Evolutionary conservation across 1,139 yeast genomes (phyloP), one percentile per base, ranked within the genome.

Genomic region (Hyphopichia pseudoburtonii): DNA sequence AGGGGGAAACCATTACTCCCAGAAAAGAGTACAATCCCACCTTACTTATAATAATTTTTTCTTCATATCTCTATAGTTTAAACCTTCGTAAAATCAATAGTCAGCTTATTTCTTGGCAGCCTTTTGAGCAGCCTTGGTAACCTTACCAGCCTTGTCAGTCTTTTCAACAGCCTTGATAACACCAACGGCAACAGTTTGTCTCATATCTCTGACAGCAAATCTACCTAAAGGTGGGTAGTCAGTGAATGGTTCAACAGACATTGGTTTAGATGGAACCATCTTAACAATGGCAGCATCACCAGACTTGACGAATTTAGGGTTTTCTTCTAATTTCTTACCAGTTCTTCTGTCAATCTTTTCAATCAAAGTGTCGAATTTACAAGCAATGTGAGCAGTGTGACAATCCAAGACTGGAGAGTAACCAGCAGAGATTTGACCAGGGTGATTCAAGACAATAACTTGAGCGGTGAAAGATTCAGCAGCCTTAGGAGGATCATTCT

Each of bases 101-200:
- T 41, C 38, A 52, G 64, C 60, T 85, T 90, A 90, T 83, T 90
- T 88, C 89, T 89, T 90, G 70, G 85, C 84, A 76, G 97, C 97
- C 89, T 92, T 92, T 67, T 76, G 82, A 73, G 97, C 97, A 76
- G 98, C 95, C 90, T 92, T 92, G 92, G 98, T 92, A 64, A 92
- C 96, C 92, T 92, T 92, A 80, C 95, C 95, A 65, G 88, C 87
- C 77, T 80, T 82, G 78, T 84, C 94, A 55, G 94, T 68, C 87
- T 92, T 92, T 70, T 82, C 96, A 65, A 92, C 97, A 60, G 94
- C 77, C 87, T 90, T 90, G 92, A 90, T 88, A 71, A 90, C 97
- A 88, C 97, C 97, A 72, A 90, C 97, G 70, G 97, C 97, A 64
- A 90, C 97, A 60, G 97, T 89, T 78, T 88, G 96, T 85, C 97